Conservation (phyloP, 768 basidiomycete species). For the Vararia minispora region DNA sequence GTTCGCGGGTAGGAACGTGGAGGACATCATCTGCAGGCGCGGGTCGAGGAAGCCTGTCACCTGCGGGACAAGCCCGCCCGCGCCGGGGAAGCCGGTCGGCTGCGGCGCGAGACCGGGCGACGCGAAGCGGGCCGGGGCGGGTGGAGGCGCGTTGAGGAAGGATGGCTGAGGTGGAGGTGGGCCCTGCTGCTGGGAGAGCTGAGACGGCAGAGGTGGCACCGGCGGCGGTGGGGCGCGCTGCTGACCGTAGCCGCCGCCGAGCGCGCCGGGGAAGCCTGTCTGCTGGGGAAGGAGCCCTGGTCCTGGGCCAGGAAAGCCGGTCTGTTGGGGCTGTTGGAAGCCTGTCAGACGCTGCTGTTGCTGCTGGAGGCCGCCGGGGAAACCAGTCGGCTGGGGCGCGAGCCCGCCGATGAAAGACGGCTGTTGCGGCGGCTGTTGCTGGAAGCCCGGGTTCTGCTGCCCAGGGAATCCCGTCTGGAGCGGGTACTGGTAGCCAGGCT, state of each 20-base stretch:
- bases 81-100: conserved; percentile 46
- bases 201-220: conserved; percentile 11
- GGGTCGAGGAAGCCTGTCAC: conserved; percentile 78
- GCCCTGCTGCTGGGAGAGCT: conserved; percentile 29
- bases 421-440: conserved; percentile 30
- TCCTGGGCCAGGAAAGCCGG: conserved; percentile 30
- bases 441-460: conserved; percentile 33
- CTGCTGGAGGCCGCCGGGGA: too few species aligned
- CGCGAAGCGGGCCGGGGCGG: conserved; percentile 38
- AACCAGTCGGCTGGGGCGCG: conserved; percentile 53
- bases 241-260: conserved; percentile 27
- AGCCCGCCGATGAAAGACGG: too few species aligned
- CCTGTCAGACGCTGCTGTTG: conserved; percentile 24
- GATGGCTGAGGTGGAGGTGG: conserved; percentile 48
- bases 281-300: conserved; percentile 38
- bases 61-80: conserved; percentile 48
- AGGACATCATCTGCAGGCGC: conserved; percentile 80
- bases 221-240: conserved; percentile 20
- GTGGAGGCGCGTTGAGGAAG: conserved; percentile 33
- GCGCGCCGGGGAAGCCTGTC: conserved; percentile 35
- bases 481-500: conserved; percentile 62
- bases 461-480: conserved; percentile 57
- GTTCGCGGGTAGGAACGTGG: conserved; percentile 80
- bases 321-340: conserved; percentile 53
- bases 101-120: conserved; percentile 39